Evolutionary conservation across 345 rosid species (phyloP), one percentile per base, ranked within the genome.

Genomic region (Citrus australasica): DNA sequence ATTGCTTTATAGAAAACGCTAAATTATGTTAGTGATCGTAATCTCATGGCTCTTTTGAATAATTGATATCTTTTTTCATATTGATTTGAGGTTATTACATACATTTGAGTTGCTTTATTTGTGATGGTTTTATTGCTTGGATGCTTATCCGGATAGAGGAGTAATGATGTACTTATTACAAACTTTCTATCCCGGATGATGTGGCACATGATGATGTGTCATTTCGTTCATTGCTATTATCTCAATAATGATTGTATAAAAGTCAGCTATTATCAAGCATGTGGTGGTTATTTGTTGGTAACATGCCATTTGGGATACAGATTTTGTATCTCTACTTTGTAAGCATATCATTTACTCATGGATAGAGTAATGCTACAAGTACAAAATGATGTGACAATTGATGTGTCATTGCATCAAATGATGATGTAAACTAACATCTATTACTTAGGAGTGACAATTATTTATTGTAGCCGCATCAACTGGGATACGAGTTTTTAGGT

Each of bases 71-170:
- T 22, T 11, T 21, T 72, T 55, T 22, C 17, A 0, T 72, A 13
- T 51, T 58, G 38, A 22, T 32, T 9, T 56, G 37, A 72, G 4
- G 2, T 33, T 37, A 22, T 56, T 46, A 6, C 16, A 4, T 65
- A 7, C 19, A 62, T 69, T 69, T 69, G 73, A 69, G 35, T 69
- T 8, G 33, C 58, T 28, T 63, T 25, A 76, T 40, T 17, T 80
- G 61, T 32, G 16, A 48, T 63, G 69, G 62, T 51, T 48, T 48
- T 76, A 64, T 63, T 78, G 42, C 48, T 68, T 70, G 48, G 48
- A 22, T 32, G 69, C n/a, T 62, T 65, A 42, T 65, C 3, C 2
- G n/a, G 58, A 53, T 16, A 17, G 58, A 51, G 56, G 51, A 46
- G 5, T 46, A 13, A 46, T 13, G 51, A 46, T 46, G 13, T 13